Evolutionary conservation across 1,139 yeast species (phyloP).

Genomic region (Ogataea hybrid): DNA sequence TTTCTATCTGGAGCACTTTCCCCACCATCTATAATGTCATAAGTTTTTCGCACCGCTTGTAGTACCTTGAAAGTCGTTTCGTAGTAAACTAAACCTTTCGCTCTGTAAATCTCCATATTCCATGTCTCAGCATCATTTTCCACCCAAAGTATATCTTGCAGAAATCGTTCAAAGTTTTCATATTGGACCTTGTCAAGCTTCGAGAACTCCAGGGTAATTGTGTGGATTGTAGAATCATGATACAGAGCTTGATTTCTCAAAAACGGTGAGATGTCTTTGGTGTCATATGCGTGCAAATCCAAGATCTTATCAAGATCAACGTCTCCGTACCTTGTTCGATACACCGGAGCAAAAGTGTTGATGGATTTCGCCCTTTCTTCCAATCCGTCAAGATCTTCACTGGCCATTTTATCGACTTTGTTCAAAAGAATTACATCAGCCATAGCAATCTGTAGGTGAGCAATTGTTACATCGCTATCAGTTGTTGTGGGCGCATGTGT

Average conservation of each 20-base stretch:
- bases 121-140: constrained; percentile 32
- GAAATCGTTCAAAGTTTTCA: constrained; percentile 50
- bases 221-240: constrained; percentile 61
- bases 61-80: constrained; percentile 52
- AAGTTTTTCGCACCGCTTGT: constrained; percentile 94
- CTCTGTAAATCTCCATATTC: constrained; percentile 67
- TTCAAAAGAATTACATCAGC: constrained; percentile 82
- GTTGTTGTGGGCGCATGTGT: constrained; percentile 47
- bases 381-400: constrained; percentile 29
- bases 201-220: constrained; percentile 57
- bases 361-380: constrained; percentile 48
- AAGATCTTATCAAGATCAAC: constrained; percentile 61
- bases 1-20: constrained; percentile 34
- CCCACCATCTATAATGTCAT: constrained; percentile 64
- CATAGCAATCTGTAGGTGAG: constrained; percentile 84
- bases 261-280: constrained; percentile 22
- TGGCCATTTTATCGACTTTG: constrained; percentile 59
- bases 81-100: constrained; percentile 69
- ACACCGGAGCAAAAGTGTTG: constrained; percentile 66
- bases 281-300: constrained; percentile 77
- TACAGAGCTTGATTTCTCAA: constrained; percentile 21
- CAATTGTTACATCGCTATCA: constrained; percentile 55
- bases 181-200: constrained; percentile 39
- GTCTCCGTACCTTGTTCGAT: constrained; percentile 70
- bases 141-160: constrained; percentile 74